These are phyloP conservation scores for Leishmania turanica DNA, from an alignment of 208 protist species.

Conservation along the genomic window DNA sequence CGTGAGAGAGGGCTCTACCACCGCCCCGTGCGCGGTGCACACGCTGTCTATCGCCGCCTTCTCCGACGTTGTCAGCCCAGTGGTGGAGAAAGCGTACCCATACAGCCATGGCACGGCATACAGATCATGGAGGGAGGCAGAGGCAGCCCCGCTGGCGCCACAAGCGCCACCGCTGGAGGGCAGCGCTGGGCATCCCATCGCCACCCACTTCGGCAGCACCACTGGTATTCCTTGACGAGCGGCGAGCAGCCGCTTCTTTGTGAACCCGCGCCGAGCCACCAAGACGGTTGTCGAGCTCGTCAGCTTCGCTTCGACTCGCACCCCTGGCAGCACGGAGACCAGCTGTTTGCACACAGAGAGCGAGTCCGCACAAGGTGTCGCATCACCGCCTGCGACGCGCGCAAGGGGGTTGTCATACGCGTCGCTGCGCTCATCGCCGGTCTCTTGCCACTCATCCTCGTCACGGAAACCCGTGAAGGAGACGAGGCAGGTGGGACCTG, in stretches of 20 bases:
- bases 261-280: constrained; percentile 71
- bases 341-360: constrained; percentile 6
- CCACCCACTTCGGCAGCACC: constrained; percentile 59
- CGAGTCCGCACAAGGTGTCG: not conserved
- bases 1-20: constrained; percentile 38
- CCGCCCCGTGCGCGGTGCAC: constrained; percentile 49
- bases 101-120: constrained; percentile 53
- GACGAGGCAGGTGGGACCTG: constrained; percentile 4
- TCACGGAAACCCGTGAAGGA: constrained; percentile 41
- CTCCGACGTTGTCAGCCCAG: constrained; percentile 47
- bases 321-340: constrained; percentile 25
- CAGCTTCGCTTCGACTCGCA: constrained; percentile 38
- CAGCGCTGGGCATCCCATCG: constrained; percentile 11
- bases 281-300: constrained; percentile 52
- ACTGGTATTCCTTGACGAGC: constrained; percentile 53
- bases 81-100: constrained; percentile 70
- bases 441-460: constrained; percentile 26
- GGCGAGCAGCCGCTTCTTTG: constrained; percentile 68
- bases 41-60: constrained; percentile 47
- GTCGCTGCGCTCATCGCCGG: not conserved
- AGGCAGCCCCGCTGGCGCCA: not conserved
- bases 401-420: not conserved
- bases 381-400: not conserved
- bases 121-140: not conserved
- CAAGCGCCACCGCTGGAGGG: not conserved